A percentile compares a stretch with the other conserved stretches of the same genome.
phyloP scores from a whole-genome alignment of 129 eudicot genomes.

The Oenanthe sinensis region DNA sequence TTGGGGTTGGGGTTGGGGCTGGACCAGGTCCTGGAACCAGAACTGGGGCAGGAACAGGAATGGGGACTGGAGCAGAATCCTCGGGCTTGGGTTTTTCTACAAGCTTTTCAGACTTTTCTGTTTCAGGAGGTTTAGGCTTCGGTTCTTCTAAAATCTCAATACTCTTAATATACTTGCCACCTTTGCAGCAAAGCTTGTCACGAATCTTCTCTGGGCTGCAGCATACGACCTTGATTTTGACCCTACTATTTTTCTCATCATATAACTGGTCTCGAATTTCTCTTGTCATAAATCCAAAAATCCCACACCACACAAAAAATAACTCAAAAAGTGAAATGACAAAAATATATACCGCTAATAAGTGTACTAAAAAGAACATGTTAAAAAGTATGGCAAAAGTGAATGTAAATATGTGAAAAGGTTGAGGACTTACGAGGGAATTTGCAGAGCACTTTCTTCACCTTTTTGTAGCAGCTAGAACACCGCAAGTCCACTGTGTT shows the following conservation, averaged over 20 bases:
- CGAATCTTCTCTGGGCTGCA: constrained; percentile 77
- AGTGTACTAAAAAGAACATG: neutral
- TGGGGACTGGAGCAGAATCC: neutral
- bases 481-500: constrained; percentile 70
- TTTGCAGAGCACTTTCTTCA: constrained; percentile 66
- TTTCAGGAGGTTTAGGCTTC: constrained; percentile 24
- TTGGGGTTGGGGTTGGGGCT: neutral
- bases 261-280: constrained; percentile 74
- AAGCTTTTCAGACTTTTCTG: constrained; percentile 3
- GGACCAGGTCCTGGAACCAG: too few species aligned
- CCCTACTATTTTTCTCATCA: constrained; percentile 58
- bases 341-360: neutral
- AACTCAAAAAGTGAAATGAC: neutral
- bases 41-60: neutral
- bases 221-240: constrained; percentile 62
- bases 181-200: constrained; percentile 65
- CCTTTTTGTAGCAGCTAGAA: constrained; percentile 70
- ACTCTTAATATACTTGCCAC: constrained; percentile 47
- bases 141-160: constrained; percentile 52
- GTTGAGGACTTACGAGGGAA: constrained; percentile 57
- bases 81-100: constrained; percentile 11
- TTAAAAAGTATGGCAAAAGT: neutral
- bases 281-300: constrained; percentile 18
- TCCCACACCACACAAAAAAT: neutral
- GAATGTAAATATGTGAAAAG: neutral